Evolutionary conservation across 192 early-diverging fungal species (phyloP).

Genomic region (Mortierella hygrophila): DNA sequence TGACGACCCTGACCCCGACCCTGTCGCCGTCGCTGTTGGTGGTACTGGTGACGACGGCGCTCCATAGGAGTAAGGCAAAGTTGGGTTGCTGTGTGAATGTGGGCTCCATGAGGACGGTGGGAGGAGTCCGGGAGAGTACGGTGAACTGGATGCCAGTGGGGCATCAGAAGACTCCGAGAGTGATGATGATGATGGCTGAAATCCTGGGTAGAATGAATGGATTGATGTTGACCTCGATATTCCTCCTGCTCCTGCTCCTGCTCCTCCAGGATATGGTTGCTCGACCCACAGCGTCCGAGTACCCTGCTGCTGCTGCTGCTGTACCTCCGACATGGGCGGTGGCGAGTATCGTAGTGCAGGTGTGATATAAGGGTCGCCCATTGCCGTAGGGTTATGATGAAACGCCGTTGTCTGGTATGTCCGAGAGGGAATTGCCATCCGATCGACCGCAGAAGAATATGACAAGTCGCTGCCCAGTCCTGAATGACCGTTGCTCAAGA

Average conservation of each 20-base stretch:
- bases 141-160: not conserved
- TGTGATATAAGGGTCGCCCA: not conserved
- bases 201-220: slow-evolving; percentile 1
- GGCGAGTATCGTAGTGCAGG: not conserved
- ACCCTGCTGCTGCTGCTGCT: not conserved
- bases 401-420: slow-evolving; percentile 10
- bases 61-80: not conserved
- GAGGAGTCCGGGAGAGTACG: not conserved
- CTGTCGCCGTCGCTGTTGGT: not conserved
- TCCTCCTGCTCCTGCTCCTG: not conserved
- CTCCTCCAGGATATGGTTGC: not conserved
- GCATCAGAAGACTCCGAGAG: not conserved
- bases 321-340: slow-evolving; percentile 6
- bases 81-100: not conserved
- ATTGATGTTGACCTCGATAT: not conserved
- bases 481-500: not conserved
- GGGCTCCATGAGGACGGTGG: not conserved
- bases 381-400: not conserved
- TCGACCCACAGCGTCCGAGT: not conserved
- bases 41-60: not conserved
- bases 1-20: not conserved
- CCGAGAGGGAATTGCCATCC: not conserved
- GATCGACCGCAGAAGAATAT: not conserved
- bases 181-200: slow-evolving; percentile 9
- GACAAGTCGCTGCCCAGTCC: slow-evolving; percentile 1